Base-by-base conservation (phyloP, 768 basidiomycete species). In the Leccinum uliginosum region DNA sequence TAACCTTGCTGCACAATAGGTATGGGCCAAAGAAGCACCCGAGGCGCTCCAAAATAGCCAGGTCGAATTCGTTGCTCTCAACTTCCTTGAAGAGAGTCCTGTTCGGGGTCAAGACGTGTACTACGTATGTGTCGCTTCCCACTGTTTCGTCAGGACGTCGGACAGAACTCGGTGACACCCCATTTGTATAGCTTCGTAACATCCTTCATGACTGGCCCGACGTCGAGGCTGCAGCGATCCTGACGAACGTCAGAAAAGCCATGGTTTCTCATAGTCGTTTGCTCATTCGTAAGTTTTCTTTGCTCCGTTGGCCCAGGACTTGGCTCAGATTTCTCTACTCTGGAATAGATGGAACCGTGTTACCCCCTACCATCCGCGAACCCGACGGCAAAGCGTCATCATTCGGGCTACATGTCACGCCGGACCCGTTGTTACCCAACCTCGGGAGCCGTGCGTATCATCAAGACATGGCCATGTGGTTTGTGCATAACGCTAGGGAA, bases 381-480 rank as follows among this genome's bases (percentile, higher is more conserved):
- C 35, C 51, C 7, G 35, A 30, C 34, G 35, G 38, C 2, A 48
- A 55, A 12, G 51, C 35, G 0, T 9, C 35, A 6, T 43, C 51
- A 5, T 57, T 53, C 26, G 58, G 55, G 38, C 38, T 59, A 67
- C 59, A 62, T 5, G 47, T 58, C 59, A 78, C 77, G 1, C 79
- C 79, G 0, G 73, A 75, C 51, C 80, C 78, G 0, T 66, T 83
- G 50, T 69, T 81, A 2, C 73, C 80, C 5, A 80, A 80, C 62
- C 80, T 75, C 50, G 79, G 78, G 19, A 69, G 72, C 43, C 65
- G 74, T 2, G 66, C 67, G 27, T 81, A 81, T 58, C 65, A 76
- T 26, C 74, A 74, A 51, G 80, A 82, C 54, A 48, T 81, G 40
- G 73, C 71, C 51, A 79, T 82, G 80, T 75, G 79, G 74, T 50